Base-by-base conservation (phyloP, 768 basidiomycete genomes). In the Amanita polypyramis region DNA sequence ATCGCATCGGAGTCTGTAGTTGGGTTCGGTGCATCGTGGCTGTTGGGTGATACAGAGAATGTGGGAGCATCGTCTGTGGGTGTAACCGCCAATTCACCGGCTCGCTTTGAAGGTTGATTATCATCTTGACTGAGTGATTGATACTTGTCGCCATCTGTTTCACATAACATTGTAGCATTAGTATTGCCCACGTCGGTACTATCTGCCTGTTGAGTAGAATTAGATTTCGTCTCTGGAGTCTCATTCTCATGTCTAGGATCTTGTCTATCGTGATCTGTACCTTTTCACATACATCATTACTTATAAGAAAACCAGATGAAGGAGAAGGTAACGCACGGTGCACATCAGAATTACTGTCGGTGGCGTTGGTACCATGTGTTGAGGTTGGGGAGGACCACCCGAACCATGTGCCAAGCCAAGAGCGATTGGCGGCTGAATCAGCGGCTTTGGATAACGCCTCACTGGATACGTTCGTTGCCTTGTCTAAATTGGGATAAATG, bases 361-460 rank as follows among this genome's bases (percentile, higher is more conserved):
- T 9, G n/a, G 10, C 21, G n/a, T 29, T 25, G 19, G 17, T 19
- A 34, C 19, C 43, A 35, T 33, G 43, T 30, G 30, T 21, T 35
- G 43, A 32, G 14, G 32, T 17, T 3, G 43, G n/a, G 7, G 43
- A 14, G 33, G 43, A 45, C 43, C 43, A 45, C 12, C 15, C 15
- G 14, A 45, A 3, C 43, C 43, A 45, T n/a, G 33, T 23, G 4
- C 32, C 20, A 17, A 45, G 35, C 43, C 43, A 45, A n/a, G 43
- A 25, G 7, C 42, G 27, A 19, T 14, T 33, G 1, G 25, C 8
- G 5, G 17, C 4, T 3, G 42, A 43, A 10, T 33, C 42, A 5
- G 42, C 4, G 17, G 11, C 8, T n/a, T 4, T 12, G 5, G 29
- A 14, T 17, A 14, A 32, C 27, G 42, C 4, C 27, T 9, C 42